Base-by-base conservation (phyloP, 495 filamentous ascomycete species). In the Penicillium maclennaniae region DNA sequence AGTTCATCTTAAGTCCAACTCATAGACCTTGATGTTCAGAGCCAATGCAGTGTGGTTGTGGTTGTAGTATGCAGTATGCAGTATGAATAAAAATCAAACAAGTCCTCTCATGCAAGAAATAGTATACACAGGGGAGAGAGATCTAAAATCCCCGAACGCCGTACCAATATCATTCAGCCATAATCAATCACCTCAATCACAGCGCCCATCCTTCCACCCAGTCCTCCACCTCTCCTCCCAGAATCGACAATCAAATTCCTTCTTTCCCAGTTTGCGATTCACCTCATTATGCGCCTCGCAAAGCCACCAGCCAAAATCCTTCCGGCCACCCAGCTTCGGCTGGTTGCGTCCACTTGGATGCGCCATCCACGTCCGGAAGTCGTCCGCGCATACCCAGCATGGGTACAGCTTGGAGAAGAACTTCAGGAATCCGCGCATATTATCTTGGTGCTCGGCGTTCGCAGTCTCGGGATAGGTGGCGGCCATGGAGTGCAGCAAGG, bases 211-310 rank as follows among this genome's bases (percentile, higher is more conserved):
- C 73, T 86, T 89, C 88, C 91, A 95, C 3, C 93, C 95, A 10
- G 83, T 89, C 74, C 87, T 76, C 93, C 93, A 97, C 70, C 93
- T 80, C 78, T 97, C 91, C 71, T 95, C 85, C 90, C 92, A 96
- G 64, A 81, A 83, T 20, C 73, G 74, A 72, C 93, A 97, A 79
- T 98, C 91, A 78, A 98, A 98, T 61, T 78, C 79, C 61, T 82
- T 76, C 78, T 97, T 97, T 53, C 93, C 93, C 56, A 97, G 66
- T 74, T 96, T 97, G 45, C 80, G 75, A 79, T 98, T 98, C 20
- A 98, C 93, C 59, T 89, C 91, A 76, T 98, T 98, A 78, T 98
- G 93, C 61, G 93, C 93, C 69, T 92, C 87, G 63, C 93, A 98
- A 79, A 97, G 85, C 95, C 95, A 98, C 59, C 76, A 78, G 39